Base-by-base conservation (phyloP, 2,329 filamentous ascomycete genomes). In the Scortechinia acanthostroma region DNA sequence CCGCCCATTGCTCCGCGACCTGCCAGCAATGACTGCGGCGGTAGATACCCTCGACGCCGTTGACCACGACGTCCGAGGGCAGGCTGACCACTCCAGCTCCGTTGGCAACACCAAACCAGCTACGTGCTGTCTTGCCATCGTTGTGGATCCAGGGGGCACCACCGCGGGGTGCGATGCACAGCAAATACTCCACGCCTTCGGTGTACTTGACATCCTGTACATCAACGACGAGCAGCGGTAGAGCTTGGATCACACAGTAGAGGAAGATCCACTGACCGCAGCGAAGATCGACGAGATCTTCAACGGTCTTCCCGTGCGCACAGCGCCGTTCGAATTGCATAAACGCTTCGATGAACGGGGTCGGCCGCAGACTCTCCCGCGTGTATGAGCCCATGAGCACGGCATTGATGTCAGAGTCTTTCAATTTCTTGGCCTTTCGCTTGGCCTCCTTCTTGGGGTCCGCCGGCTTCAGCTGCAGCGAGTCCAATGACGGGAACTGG, bases 21-120 rank as follows among this genome's bases (percentile, higher is more conserved):
- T 72, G 64, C 83, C 83, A 88, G 61, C 82, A 86, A 56, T 87
- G 83, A 49, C 77, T 83, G 35, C 82, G 75, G 15, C 77, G 73
- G 59, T 85, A 87, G 37, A 83, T 74, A 40, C 77, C 81, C 55
- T 87, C 83, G 2, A 83, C 74, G 16, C 82, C 77, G 52, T 85
- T 74, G 5, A 57, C 51, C 37, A 86, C 76, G 21, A 83, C 64
- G 53, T 86, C 80, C 1, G 73, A 73, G 1, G 83, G 80, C 4
- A 86, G 59, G 48, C 66, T 74, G 35, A 85, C 80, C 5, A 84
- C 70, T 35, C 74, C 76, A 20, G 70, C 70, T 30, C 77, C 73
- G 28, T 17, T 17, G 17, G 35, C 35, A 40, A 72, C 66, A 22
- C 68, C 68, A 46, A 71, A 72, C 69, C 69, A 73, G 43, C 62